Conservation (phyloP, 441 rosid genomes). For the Erodium trifolium region DNA sequence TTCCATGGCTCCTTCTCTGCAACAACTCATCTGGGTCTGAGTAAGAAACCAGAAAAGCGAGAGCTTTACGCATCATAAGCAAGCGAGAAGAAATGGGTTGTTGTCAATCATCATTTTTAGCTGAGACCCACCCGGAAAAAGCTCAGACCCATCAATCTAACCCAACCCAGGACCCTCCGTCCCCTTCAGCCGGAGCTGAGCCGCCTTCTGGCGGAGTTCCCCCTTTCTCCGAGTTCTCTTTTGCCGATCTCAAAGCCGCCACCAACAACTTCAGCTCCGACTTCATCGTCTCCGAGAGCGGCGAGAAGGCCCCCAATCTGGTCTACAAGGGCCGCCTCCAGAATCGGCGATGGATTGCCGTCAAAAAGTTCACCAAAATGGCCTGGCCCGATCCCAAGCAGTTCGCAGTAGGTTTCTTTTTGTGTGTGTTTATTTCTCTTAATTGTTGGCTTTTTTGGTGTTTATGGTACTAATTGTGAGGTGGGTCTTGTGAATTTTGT, state of each 20-base stretch:
- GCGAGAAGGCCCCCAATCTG: constrained; percentile 66
- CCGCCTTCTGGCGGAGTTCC: constrained; percentile 18
- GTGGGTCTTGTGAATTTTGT: neutral
- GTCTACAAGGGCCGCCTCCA: constrained; percentile 59
- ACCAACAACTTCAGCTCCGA: constrained; percentile 54
- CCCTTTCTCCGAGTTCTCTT: constrained; percentile 19
- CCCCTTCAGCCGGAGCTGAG: constrained; percentile 25
- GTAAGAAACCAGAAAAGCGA: neutral
- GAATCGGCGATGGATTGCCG: constrained; percentile 47
- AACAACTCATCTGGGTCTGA: neutral
- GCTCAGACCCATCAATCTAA: constrained; percentile 23
- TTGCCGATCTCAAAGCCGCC: constrained; percentile 16
- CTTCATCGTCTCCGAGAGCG: constrained; percentile 58
- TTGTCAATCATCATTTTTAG: constrained; percentile 45
- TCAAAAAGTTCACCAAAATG: constrained; percentile 54
- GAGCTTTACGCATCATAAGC: neutral
- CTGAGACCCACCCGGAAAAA: constrained; percentile 35
- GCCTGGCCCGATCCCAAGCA: constrained; percentile 79
- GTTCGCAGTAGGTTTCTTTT: constrained; percentile 33
- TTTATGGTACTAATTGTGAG: neutral
- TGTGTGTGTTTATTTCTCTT: constrained; percentile 15
- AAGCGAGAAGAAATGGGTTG: constrained; percentile 53
- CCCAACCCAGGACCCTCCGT: constrained; percentile 19
- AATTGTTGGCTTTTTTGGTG: neutral
- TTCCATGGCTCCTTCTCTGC: neutral